phyloP scores from a whole-genome alignment of 257 asterid species.

The Solanum gandarillasii region DNA sequence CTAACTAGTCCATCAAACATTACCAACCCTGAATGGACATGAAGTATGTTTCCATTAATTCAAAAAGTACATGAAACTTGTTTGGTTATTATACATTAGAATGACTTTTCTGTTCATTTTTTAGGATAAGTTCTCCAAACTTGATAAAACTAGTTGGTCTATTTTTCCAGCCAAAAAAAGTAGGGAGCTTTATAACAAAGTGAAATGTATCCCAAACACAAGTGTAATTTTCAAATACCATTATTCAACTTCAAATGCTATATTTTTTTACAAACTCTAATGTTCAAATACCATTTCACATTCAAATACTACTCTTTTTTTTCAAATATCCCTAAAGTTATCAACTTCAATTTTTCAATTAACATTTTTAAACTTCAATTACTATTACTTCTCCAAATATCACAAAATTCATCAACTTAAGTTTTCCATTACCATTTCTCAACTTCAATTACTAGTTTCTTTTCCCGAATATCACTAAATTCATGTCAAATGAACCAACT shows the following conservation, averaged over 20 bases:
- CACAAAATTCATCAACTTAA: background rate
- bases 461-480: background rate
- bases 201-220: background rate
- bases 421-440: background rate
- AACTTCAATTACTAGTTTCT: background rate
- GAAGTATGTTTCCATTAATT: background rate
- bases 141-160: background rate
- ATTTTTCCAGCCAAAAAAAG: background rate
- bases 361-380: background rate
- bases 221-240: background rate
- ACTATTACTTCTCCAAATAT: background rate
- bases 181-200: background rate
- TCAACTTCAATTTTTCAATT: background rate
- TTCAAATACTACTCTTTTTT: background rate
- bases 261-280: accelerated
- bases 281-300: background rate
- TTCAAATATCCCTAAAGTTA: background rate
- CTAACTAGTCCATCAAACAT: background rate
- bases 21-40: background rate
- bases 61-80: background rate
- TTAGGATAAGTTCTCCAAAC: background rate
- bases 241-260: background rate
- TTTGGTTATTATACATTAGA: background rate
- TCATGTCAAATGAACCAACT: background rate
- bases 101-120: background rate